Conservation (phyloP, 306 rosid genomes). For the Cucurbita pepo region DNA sequence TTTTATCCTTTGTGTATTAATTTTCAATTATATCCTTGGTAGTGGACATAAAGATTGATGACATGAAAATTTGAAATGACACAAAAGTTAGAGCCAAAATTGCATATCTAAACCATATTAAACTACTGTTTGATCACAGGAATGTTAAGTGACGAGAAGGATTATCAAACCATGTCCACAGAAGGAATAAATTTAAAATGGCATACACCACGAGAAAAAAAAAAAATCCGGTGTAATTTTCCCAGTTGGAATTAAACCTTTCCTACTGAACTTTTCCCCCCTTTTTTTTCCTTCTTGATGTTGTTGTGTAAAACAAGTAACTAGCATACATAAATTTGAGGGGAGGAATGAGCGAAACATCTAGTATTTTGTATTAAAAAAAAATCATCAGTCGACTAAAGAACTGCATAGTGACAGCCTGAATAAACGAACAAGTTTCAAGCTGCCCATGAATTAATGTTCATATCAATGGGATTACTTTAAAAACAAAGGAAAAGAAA, state of each 20-base stretch:
- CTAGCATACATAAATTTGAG: neutral
- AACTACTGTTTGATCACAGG: neutral
- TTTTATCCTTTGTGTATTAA: neutral
- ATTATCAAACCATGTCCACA: neutral
- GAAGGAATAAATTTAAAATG: neutral
- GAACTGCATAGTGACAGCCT: neutral
- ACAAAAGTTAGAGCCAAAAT: neutral
- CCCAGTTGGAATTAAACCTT: neutral
- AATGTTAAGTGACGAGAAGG: neutral
- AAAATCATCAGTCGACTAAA: neutral
- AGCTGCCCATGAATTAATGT: neutral
- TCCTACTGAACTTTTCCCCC: neutral
- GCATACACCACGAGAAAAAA: neutral
- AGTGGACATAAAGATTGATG: neutral
- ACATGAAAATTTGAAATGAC: neutral
- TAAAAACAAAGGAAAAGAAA: neutral
- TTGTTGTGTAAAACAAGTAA: neutral
- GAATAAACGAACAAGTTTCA: neutral
- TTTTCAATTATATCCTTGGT: neutral
- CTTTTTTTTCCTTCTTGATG: neutral
- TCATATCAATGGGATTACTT: neutral
- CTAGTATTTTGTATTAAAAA: neutral
- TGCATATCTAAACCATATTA: neutral
- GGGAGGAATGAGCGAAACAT: neutral
- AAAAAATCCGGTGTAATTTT: neutral